A percentile compares a stretch with the other conserved stretches of the same genome.
phyloP scores from a whole-genome alignment of 2,329 filamentous ascomycete species.

The Capronia americana region DNA sequence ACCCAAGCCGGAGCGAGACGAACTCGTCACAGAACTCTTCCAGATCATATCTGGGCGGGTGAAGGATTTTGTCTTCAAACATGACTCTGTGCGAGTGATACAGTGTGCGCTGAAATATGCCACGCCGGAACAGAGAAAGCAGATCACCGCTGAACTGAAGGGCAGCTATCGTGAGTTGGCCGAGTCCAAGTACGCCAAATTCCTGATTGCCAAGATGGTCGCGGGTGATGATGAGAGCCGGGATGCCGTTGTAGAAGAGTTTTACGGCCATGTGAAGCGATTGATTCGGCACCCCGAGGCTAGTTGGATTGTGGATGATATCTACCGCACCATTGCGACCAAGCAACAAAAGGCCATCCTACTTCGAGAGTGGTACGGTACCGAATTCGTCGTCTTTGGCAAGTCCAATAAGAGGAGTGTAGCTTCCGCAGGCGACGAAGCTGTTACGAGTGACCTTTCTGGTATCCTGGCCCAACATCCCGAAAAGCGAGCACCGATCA shows the following conservation, averaged over 20 bases:
- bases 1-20: constrained; percentile 83
- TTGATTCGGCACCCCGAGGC: constrained; percentile 96
- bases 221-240: constrained; percentile 92
- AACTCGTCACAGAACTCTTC: constrained; percentile 88
- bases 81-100: constrained; percentile 94
- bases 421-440: constrained; percentile 9
- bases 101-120: constrained; percentile 98
- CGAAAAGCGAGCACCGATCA: constrained; percentile 84
- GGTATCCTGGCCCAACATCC: constrained; percentile 77
- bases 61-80: constrained; percentile 97
- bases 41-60: constrained; percentile 88
- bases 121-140: constrained; percentile 79
- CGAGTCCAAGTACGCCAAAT: constrained; percentile 97
- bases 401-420: constrained; percentile 52
- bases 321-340: constrained; percentile 87
- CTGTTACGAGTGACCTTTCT: constrained; percentile 68
- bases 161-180: constrained; percentile 84
- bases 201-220: constrained; percentile 92
- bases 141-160: constrained; percentile 85
- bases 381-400: constrained; percentile 86
- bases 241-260: constrained; percentile 88
- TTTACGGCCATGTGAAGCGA: constrained; percentile 90
- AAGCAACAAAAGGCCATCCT: constrained; percentile 83
- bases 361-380: constrained; percentile 93
- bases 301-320: constrained; percentile 96